Base-by-base conservation (phyloP, 2,329 filamentous ascomycete species). In the Apiospora rasikravindrae region DNA sequence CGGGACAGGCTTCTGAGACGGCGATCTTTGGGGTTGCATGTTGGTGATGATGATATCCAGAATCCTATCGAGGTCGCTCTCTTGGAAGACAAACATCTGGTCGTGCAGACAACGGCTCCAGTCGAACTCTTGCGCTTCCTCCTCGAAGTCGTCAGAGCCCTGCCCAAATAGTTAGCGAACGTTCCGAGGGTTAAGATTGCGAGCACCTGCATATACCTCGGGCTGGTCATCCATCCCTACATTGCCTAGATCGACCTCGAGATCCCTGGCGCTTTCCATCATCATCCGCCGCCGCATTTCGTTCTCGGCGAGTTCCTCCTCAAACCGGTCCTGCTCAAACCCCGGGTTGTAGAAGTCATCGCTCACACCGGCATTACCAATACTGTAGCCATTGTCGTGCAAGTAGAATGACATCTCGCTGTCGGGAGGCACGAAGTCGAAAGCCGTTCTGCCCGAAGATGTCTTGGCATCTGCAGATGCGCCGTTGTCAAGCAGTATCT, bases 21-120 rank as follows among this genome's bases (percentile, higher is more conserved):
- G 94, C 42, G 96, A 98, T 77, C 96, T 89, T 83, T 98, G 95
- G 1, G 96, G 96, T 0, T 94, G 97, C 96, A 99, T 98, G 78
- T 96, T 96, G 74, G 96, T 98, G 80, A 99, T 97, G 80, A 98
- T 91, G 71, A 98, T 96, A 80, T 98, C 93, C 76, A 99, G 88
- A 78, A 99, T 98, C 72, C 92, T 91, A 72, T 96, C 93, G 69
- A 99, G 88, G 80, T 99, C 96, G 80, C 90, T 92, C 77, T 98
- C 96, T 81, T 99, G 96, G 81, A 99, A 99, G 49, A 99, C 96
- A 81, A 99, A 99, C 96, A 99, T 99, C 81, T 99, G 96, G 81
- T 99, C 96, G 80, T 98, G 94, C 68, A 98, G 86, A 82, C 96
- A 99, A 77, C 93, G 89, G 75, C 93, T 93, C 96, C 96, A 99